Base-by-base conservation (phyloP, 2,329 filamentous ascomycete species). In the Penicillium frequentans region DNA sequence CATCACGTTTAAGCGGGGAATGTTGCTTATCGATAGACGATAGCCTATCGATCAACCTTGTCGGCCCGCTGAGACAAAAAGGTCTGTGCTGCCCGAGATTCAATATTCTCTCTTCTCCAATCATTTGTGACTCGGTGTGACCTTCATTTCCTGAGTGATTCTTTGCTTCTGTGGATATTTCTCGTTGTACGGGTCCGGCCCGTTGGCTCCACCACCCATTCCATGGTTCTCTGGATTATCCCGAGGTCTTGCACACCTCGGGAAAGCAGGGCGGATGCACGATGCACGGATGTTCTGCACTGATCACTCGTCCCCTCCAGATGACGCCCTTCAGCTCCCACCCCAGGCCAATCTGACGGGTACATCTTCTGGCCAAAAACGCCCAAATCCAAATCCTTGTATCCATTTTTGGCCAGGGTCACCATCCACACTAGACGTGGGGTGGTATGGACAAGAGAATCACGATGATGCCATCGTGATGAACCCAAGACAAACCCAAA, bases 291-390 rank as follows among this genome's bases (percentile, higher is more conserved):
- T 58, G 52, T 53, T 37, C 59, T 64, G 53, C 55, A 58, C 49
- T 63, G 62, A 64, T 64, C 62, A 64, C 62, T 64, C 54, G 62
- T 61, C 56, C 62, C 49, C 43, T 48, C 55, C 62, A 51, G 56
- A 58, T 64, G 62, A 64, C 56, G 55, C 57, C 50, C 50, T 53
- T 53, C 57, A 57, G 47, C 52, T 54, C 43, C 27, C 50, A 49
- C 53, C 29, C 48, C 49, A 37, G 48, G 6, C 35, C n/a, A 43
- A 44, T 43, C 29, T 31, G 27, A 44, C 31, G 26, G 43, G 26
- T 26, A n/a, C 27, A 48, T 26, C 45, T 48, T 48, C 45, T 48
- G 27, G 45, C 27, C 27, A n/a, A 33, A 48, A 48, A 33, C 45
- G n/a, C 45, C 29, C 45, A 13, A 19, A 35, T 26, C 29, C n/a